phyloP scores from a whole-genome alignment of 495 filamentous ascomycete species.

The Stereocaulon alpinum region DNA sequence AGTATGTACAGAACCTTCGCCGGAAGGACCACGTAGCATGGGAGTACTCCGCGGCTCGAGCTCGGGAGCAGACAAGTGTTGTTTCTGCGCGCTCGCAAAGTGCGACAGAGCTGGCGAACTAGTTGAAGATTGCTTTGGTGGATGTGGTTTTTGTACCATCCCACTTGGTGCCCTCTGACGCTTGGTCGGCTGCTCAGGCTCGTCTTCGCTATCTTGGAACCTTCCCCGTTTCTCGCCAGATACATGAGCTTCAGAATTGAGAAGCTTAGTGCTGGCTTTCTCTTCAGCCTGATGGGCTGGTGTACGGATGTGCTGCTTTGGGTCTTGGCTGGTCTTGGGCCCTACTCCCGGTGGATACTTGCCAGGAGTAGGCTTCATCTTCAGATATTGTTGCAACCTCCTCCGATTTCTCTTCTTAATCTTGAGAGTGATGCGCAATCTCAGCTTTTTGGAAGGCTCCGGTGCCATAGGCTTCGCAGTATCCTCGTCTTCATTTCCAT shows the following conservation, averaged over 20 bases:
- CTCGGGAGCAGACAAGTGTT: slow-evolving; percentile 6
- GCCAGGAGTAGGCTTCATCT: slow-evolving; percentile 13
- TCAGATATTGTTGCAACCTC: slow-evolving; percentile 10
- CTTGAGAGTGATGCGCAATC: slow-evolving; percentile 11
- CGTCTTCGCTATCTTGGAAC: background rate
- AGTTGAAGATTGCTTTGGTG: background rate
- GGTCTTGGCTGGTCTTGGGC: background rate
- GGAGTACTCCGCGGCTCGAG: slow-evolving; percentile 9
- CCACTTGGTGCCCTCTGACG: slow-evolving; percentile 7
- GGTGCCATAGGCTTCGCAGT: background rate
- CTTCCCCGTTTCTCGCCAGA: slow-evolving; percentile 4
- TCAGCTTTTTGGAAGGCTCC: slow-evolving; percentile 6
- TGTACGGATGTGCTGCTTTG: background rate
- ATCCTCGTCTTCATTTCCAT: background rate
- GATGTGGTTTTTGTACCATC: background rate
- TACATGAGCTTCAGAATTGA: background rate
- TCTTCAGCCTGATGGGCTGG: background rate
- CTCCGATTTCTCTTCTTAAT: slow-evolving; percentile 15
- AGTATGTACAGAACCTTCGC: slow-evolving; percentile 28
- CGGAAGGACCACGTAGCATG: slow-evolving; percentile 25
- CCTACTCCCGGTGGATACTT: slow-evolving; percentile 2
- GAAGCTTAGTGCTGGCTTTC: background rate
- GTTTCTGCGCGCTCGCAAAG: background rate
- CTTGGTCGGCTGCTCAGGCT: slow-evolving; percentile 1
- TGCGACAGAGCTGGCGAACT: background rate